phyloP scores from a whole-genome alignment of 371 early-diverging fungal species.

The Actinomortierella wolfii region DNA sequence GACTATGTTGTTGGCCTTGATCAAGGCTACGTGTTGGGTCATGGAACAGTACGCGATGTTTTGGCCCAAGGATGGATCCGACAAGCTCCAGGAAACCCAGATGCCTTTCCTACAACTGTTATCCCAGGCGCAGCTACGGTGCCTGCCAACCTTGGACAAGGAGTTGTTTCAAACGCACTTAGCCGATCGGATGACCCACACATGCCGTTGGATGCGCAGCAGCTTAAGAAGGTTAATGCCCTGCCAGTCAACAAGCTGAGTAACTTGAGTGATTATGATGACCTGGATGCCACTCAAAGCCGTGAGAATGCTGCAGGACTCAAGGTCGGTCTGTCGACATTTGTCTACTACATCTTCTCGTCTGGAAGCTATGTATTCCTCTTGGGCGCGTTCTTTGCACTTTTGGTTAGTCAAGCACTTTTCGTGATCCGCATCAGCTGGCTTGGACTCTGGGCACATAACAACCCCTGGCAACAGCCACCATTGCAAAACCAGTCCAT shows the following conservation, averaged over 20 bases:
- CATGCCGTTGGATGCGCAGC: too few relatives aligned
- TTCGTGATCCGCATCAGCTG: conserved; percentile 40
- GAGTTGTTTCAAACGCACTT: too few relatives aligned
- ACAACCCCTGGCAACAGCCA: conserved; percentile 9
- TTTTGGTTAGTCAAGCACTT: conserved; percentile 34
- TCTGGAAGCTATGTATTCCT: conserved; percentile 23
- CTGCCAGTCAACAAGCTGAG: conserved; percentile 44
- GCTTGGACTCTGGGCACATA: conserved; percentile 42
- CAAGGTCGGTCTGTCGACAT: conserved; percentile 33
- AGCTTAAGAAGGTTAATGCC: too few relatives aligned
- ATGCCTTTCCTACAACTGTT: conserved; percentile 39
- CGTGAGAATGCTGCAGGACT: conserved; percentile 42
- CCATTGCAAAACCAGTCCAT: too few relatives aligned
- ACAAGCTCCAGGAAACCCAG: conserved; percentile 32
- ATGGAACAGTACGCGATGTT: conserved; percentile 35
- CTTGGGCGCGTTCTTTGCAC: conserved; percentile 23
- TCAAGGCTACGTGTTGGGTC: conserved; percentile 34
- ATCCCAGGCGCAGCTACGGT: conserved; percentile 35
- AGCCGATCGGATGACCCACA: too few relatives aligned
- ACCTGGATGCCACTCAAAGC: conserved; percentile 40
- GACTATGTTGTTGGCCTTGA: conserved; percentile 47
- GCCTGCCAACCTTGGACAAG: conserved; percentile 38
- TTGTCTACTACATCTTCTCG: conserved; percentile 35
- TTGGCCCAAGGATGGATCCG: conserved; percentile 44
- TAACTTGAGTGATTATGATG: conserved; percentile 38